These are phyloP conservation scores for Aechmea fasciata DNA, from an alignment of 176 grass and related monocot species.

Conservation along the genomic window DNA sequence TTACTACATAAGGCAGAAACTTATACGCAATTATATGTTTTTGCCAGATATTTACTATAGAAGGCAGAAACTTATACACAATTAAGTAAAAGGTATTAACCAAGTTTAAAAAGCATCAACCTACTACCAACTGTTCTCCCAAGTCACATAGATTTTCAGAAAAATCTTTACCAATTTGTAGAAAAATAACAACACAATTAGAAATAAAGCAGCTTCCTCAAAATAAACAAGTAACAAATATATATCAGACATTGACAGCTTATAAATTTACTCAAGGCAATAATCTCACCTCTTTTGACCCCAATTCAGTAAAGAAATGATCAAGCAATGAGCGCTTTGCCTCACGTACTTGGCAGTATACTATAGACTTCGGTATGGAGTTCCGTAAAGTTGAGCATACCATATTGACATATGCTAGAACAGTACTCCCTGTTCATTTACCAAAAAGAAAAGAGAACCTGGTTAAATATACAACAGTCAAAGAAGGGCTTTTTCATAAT, in stretches of 20 bases:
- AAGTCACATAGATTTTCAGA: too few species aligned
- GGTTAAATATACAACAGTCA: background rate
- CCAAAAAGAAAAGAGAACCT: conserved; percentile 11
- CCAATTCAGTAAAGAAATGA: conserved; percentile 96
- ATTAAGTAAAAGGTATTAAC: too few species aligned
- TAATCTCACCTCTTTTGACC: conserved; percentile 73
- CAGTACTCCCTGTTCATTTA: conserved; percentile 64
- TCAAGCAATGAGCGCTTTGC: conserved; percentile 94
- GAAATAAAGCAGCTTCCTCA: background rate
- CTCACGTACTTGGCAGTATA: conserved; percentile 96
- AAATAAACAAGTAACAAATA: background rate
- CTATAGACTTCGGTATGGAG: conserved; percentile 91
- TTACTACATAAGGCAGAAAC: too few species aligned
- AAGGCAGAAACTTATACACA: too few species aligned
- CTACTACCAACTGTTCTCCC: too few species aligned
- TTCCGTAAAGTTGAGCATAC: conserved; percentile 77
- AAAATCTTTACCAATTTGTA: too few species aligned
- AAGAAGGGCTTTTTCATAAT: background rate
- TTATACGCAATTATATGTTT: too few species aligned
- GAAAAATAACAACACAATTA: too few species aligned
- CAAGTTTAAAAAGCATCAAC: too few species aligned
- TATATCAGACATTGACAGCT: background rate
- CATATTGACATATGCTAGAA: conserved; percentile 90
- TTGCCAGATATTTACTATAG: too few species aligned
- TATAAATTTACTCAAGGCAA: background rate